These are phyloP conservation scores for Aphanoascus verrucosus DNA, from an alignment of 2,329 filamentous ascomycete species.

Conservation along the genomic window DNA sequence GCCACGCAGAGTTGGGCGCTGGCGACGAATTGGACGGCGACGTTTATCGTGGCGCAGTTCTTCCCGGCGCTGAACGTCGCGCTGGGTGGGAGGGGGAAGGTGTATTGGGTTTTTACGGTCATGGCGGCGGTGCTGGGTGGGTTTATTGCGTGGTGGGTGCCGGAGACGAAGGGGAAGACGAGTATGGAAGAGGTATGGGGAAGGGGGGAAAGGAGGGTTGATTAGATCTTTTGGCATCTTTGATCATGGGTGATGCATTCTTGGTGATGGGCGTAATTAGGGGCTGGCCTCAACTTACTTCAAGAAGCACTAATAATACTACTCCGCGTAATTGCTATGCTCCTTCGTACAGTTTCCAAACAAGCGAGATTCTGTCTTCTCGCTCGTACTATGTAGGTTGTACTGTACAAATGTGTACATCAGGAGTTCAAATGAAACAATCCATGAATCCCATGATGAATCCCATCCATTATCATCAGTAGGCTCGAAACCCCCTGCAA, in stretches of 20 bases:
- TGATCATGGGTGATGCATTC: neutral
- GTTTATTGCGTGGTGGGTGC: constrained; percentile 66
- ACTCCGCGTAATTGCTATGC: too few relatives aligned
- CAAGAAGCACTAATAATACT: too few relatives aligned
- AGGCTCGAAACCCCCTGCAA: neutral
- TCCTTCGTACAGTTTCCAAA: too few relatives aligned
- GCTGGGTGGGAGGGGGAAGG: constrained; percentile 66
- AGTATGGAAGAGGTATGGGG: constrained; percentile 89
- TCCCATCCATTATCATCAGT: neutral
- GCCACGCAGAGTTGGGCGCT: constrained; percentile 83
- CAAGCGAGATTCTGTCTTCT: too few relatives aligned
- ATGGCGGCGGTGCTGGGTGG: constrained; percentile 57
- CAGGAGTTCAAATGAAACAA: neutral
- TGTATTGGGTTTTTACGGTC: constrained; percentile 83
- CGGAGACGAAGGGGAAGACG: constrained; percentile 79
- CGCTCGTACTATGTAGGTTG: neutral
- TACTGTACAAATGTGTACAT: neutral
- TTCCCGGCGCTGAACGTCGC: constrained; percentile 77
- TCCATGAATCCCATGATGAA: neutral
- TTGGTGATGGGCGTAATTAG: neutral
- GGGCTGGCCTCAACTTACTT: too few relatives aligned
- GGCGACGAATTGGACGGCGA: constrained; percentile 78
- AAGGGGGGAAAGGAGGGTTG: constrained; percentile 34
- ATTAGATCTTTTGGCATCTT: constrained; percentile 18
- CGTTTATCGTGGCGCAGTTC: constrained; percentile 86